A percentile compares a stretch with the other conserved stretches of the same genome.
phyloP scores from a whole-genome alignment of 768 basidiomycete species.

The Chalciporus piperatus region DNA sequence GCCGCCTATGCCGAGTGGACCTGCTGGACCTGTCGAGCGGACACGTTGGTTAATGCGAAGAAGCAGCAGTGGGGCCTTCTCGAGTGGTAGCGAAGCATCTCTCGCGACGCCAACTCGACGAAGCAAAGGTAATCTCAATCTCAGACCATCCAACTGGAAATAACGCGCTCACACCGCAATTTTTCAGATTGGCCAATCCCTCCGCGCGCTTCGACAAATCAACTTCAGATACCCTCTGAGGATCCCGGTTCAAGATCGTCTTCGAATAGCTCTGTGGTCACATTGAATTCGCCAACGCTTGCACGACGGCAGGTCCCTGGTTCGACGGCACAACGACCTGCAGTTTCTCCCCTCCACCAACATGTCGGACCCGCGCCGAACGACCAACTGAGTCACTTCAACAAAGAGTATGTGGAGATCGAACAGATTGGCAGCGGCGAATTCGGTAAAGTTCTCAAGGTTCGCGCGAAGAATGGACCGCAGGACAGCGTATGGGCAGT shows the following conservation, averaged over 20 bases:
- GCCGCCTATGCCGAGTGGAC: conserved; percentile 36
- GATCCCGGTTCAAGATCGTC: conserved; percentile 58
- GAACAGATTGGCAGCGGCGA: conserved; percentile 87
- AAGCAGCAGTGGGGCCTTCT: conserved; percentile 80
- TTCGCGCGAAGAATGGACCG: conserved; percentile 59
- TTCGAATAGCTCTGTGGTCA: conserved; percentile 48
- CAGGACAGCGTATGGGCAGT: conserved; percentile 69
- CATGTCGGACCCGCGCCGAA: conserved; percentile 37
- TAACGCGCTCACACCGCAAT: conserved; percentile 1
- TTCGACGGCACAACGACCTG: conserved; percentile 21
- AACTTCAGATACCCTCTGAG: conserved; percentile 35
- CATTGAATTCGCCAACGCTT: conserved; percentile 46
- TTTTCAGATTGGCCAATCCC: conserved; percentile 55
- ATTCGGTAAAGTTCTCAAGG: conserved; percentile 91
- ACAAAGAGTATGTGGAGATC: conserved; percentile 75
- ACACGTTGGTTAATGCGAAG: conserved; percentile 68
- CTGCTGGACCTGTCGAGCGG: conserved; percentile 37
- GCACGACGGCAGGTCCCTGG: conserved; percentile 33
- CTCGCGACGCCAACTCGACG: conserved; percentile 62
- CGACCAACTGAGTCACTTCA: conserved; percentile 65
- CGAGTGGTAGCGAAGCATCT: conserved; percentile 67
- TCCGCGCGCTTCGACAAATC: conserved; percentile 42
- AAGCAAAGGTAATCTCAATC: conserved; percentile 47
- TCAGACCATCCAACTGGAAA: conserved; percentile 21
- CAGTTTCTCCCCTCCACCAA: conserved; percentile 20